These are phyloP conservation scores for Zymoseptoria crescenta DNA, from an alignment of 2,329 filamentous ascomycete genomes.

Conservation along the genomic window DNA sequence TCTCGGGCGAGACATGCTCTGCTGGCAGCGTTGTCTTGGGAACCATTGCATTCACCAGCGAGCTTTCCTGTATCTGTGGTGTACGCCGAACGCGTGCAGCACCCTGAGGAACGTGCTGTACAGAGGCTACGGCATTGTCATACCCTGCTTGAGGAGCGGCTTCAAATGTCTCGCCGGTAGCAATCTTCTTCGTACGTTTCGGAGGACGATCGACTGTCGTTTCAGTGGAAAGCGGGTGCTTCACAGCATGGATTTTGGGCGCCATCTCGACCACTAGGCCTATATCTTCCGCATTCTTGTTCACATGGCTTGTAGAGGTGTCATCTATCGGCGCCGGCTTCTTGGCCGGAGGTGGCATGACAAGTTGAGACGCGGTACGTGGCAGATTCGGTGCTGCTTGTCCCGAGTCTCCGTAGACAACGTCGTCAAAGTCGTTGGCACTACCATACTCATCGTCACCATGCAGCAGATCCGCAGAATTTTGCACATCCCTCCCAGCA, in stretches of 20 bases:
- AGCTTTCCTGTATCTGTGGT: not conserved
- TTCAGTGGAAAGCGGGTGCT: not conserved
- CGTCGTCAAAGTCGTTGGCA: conserved; percentile 2
- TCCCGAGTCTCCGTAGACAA: not conserved
- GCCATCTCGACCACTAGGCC: not conserved
- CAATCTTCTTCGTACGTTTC: not conserved
- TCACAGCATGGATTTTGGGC: not conserved
- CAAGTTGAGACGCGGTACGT: conserved; percentile 17
- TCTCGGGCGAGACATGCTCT: not conserved
- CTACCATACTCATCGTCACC: not conserved
- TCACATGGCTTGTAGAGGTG: not conserved
- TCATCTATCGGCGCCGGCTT: not conserved
- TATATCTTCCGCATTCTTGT: not conserved
- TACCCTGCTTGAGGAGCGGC: not conserved
- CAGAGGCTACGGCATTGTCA: not conserved
- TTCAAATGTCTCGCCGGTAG: not conserved
- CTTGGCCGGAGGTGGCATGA: conserved; percentile 18
- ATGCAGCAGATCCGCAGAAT: not conserved
- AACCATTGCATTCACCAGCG: not conserved
- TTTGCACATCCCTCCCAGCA: not conserved
- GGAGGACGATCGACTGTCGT: not conserved
- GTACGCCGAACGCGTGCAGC: not conserved
- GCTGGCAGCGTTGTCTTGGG: not conserved
- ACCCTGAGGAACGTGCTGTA: not conserved
- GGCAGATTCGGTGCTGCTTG: not conserved